These are phyloP conservation scores for Otatea glauca DNA, from an alignment of 176 grass and related monocot genomes.

Conservation along the genomic window DNA sequence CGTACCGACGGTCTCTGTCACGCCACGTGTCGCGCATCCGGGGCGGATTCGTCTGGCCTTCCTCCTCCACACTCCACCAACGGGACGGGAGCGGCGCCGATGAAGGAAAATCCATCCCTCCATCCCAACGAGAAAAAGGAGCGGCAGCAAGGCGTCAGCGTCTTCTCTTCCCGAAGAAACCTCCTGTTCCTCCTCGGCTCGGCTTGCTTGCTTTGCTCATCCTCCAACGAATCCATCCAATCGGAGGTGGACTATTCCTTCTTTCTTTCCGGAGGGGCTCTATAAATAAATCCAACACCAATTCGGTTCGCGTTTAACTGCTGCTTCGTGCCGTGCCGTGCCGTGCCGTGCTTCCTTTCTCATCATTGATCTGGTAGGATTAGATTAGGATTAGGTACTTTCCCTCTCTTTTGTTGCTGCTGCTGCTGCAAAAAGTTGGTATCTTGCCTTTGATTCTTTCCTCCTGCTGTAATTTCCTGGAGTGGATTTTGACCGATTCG, in stretches of 20 bases:
- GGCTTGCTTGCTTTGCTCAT: not conserved
- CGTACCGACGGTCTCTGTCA: too few species aligned
- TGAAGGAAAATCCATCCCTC: too few species aligned
- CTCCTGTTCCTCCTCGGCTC: conserved; percentile 20
- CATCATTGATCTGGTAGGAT: too few species aligned
- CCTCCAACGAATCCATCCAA: not conserved
- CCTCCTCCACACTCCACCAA: conserved; percentile 25
- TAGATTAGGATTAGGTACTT: not conserved
- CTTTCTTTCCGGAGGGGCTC: not conserved
- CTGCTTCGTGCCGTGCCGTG: not conserved
- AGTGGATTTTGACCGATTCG: not conserved
- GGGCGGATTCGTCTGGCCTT: conserved; percentile 32
- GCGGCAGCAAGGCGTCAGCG: conserved; percentile 33
- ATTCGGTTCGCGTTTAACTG: not conserved
- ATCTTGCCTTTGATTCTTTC: too few species aligned
- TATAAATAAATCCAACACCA: not conserved
- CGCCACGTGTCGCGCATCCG: too few species aligned
- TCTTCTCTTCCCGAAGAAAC: conserved; percentile 54
- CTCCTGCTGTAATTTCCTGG: too few species aligned
- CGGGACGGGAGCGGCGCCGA: too few species aligned
- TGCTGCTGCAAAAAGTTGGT: not conserved
- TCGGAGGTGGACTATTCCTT: not conserved
- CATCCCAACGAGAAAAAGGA: not conserved
- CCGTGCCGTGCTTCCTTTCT: not conserved
- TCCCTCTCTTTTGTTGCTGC: too few species aligned